Evolutionary conservation across 495 filamentous ascomycete genomes (phyloP).

Genomic region (Neurospora sp.): DNA sequence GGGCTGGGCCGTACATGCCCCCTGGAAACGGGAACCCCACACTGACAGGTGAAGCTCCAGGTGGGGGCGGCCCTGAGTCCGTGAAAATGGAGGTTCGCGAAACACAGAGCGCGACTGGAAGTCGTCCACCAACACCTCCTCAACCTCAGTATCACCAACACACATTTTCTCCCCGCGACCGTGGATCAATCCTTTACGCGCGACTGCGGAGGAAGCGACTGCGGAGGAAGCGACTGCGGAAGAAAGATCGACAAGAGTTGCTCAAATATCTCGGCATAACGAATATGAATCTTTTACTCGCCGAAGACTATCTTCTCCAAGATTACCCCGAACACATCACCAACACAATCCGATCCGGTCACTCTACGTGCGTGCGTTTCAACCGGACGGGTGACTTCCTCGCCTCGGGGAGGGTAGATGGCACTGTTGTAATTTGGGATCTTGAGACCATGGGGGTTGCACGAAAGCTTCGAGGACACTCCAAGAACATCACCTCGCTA

Average conservation of each 20-base stretch:
- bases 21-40: not conserved
- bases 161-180: not conserved
- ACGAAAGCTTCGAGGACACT: conserved; percentile 85
- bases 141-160: not conserved
- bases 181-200: not conserved
- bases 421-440: conserved; percentile 91
- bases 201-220: conserved; percentile 7
- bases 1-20: not conserved
- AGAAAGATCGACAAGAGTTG: not conserved
- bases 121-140: not conserved
- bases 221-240: conserved; percentile 9
- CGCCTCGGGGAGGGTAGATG: conserved; percentile 87
- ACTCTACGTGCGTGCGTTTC: conserved; percentile 67
- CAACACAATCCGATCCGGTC: conserved; percentile 67
- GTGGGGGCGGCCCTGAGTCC: not conserved
- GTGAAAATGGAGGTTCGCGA: not conserved
- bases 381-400: conserved; percentile 89
- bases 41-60: not conserved
- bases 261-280: not conserved
- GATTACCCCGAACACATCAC: conserved; percentile 88
- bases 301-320: conserved; percentile 63
- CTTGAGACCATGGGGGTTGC: conserved; percentile 93
- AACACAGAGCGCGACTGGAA: not conserved
- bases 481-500: conserved; percentile 76
- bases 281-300: conserved; percentile 42